A percentile compares a stretch with the other conserved stretches of the same genome.
phyloP scores from a whole-genome alignment of 192 early-diverging fungal genomes.

The Radiomyces spectabilis region DNA sequence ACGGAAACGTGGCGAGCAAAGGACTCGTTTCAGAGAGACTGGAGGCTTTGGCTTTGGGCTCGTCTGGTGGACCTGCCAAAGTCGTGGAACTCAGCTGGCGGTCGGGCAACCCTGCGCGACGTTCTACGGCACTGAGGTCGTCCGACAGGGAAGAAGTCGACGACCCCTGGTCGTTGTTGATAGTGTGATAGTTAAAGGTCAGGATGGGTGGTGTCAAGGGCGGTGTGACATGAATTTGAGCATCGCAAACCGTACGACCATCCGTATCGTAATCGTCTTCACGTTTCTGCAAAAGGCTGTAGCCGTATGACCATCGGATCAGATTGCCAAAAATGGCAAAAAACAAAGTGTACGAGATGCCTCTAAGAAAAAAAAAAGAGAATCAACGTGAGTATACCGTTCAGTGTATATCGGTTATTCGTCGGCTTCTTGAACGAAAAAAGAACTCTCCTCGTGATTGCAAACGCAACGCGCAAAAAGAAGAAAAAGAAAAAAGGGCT shows the following conservation, averaged over 20 bases:
- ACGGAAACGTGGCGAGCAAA: too few species aligned
- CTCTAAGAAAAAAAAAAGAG: conserved; percentile 33
- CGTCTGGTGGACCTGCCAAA: background rate
- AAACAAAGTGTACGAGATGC: conserved; percentile 73
- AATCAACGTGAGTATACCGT: too few species aligned
- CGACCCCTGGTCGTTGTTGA: too few species aligned
- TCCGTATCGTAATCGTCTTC: conserved; percentile 4
- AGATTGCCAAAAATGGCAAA: conserved; percentile 77
- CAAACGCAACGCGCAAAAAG: too few species aligned
- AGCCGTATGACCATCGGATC: conserved; percentile 76
- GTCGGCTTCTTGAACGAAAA: too few species aligned
- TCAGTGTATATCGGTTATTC: too few species aligned
- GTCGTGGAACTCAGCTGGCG: background rate
- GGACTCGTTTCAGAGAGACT: too few species aligned
- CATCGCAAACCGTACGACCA: background rate
- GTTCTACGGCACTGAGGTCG: too few species aligned
- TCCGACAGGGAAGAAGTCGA: background rate
- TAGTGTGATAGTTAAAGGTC: too few species aligned
- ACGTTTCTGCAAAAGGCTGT: conserved; percentile 40
- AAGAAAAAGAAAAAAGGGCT: too few species aligned
- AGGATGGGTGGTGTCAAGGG: background rate
- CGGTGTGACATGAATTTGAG: background rate
- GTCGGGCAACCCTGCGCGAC: background rate
- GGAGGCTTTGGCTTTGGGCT: too few species aligned
- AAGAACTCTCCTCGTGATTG: too few species aligned